Percentiles rank a stretch among this genome's conserved stretches.
These are phyloP conservation scores for Aspergillus hancockii DNA, from an alignment of 495 filamentous ascomycete genomes.

Conservation along the genomic window DNA sequence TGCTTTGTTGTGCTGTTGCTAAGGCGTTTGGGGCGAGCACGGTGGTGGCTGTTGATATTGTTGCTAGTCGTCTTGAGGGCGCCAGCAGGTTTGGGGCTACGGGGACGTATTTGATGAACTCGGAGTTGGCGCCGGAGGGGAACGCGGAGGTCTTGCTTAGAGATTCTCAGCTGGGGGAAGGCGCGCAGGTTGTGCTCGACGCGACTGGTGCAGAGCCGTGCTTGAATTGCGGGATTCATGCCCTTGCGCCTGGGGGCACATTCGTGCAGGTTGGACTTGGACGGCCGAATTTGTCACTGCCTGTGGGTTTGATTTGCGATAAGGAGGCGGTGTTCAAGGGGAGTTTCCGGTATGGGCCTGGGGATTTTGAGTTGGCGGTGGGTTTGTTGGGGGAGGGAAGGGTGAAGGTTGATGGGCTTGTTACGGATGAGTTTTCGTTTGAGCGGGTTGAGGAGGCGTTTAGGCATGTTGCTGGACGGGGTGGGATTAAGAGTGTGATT, in stretches of 20 bases:
- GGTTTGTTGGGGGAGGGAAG: slow-evolving; percentile 63
- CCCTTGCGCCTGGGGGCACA: slow-evolving; percentile 67
- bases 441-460: slow-evolving; percentile 22
- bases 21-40: slow-evolving; percentile 72
- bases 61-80: slow-evolving; percentile 65
- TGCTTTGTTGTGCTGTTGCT: slow-evolving; percentile 80
- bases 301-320: slow-evolving; percentile 75
- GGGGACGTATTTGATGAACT: slow-evolving; percentile 52
- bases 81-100: slow-evolving; percentile 67
- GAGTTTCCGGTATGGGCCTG: slow-evolving; percentile 77
- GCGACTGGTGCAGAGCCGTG: slow-evolving; percentile 74
- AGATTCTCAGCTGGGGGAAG: slow-evolving; percentile 39
- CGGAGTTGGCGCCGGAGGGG: slow-evolving; percentile 45
- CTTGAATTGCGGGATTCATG: slow-evolving; percentile 70
- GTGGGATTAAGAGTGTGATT: slow-evolving; percentile 34
- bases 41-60: slow-evolving; percentile 76
- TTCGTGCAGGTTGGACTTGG: slow-evolving; percentile 87
- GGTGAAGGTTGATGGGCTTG: slow-evolving; percentile 69
- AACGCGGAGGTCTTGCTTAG: slow-evolving; percentile 59
- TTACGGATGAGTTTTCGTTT: slow-evolving; percentile 50
- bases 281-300: slow-evolving; percentile 71
- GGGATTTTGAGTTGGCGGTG: slow-evolving; percentile 76
- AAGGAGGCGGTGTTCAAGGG: slow-evolving; percentile 82
- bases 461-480: slow-evolving; percentile 21
- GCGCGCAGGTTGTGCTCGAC: slow-evolving; percentile 76